Evolutionary conservation across 257 asterid genomes (phyloP).

Genomic region (Scutellaria minor): DNA sequence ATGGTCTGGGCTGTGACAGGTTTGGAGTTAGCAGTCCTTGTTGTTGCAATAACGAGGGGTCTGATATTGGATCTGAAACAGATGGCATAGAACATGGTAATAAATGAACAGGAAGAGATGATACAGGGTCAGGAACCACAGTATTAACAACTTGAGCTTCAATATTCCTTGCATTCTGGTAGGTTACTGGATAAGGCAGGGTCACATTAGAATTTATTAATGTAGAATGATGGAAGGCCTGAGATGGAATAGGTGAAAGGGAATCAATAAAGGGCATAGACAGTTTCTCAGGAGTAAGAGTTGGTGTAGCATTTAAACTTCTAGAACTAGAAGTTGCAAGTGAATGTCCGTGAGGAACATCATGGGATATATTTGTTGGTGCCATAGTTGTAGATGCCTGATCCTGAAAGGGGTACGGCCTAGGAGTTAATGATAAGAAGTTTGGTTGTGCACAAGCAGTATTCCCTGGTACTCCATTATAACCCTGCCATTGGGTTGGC

Average conservation of each 20-base stretch:
- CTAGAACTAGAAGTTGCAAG: constrained; percentile 45
- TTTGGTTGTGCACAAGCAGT: constrained; percentile 42
- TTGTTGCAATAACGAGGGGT: constrained; percentile 46
- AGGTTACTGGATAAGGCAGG: constrained; percentile 45
- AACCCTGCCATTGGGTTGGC: constrained; percentile 51
- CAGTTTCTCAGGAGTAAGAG: constrained; percentile 44
- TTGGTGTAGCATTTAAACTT: constrained; percentile 33
- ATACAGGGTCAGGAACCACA: constrained; percentile 41
- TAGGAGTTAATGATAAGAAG: constrained; percentile 41
- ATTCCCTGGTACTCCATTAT: constrained; percentile 44
- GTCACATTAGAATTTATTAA: constrained; percentile 43
- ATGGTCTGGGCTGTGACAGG: constrained; percentile 51
- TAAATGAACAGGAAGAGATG: constrained; percentile 44
- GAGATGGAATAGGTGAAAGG: constrained; percentile 44
- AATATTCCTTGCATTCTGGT: constrained; percentile 44
- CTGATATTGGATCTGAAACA: constrained; percentile 45
- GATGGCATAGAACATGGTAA: constrained; percentile 44
- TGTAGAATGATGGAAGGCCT: constrained; percentile 45
- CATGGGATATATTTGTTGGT: constrained; percentile 37
- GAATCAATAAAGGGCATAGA: constrained; percentile 38
- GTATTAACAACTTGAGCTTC: constrained; percentile 45
- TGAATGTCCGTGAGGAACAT: constrained; percentile 41
- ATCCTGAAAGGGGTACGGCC: constrained; percentile 41
- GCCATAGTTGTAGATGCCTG: constrained; percentile 37
- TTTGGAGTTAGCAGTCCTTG: constrained; percentile 51